These are phyloP conservation scores for Capniomyces stellatus DNA, from an alignment of 371 early-diverging fungal species.

Conservation along the genomic window DNA sequence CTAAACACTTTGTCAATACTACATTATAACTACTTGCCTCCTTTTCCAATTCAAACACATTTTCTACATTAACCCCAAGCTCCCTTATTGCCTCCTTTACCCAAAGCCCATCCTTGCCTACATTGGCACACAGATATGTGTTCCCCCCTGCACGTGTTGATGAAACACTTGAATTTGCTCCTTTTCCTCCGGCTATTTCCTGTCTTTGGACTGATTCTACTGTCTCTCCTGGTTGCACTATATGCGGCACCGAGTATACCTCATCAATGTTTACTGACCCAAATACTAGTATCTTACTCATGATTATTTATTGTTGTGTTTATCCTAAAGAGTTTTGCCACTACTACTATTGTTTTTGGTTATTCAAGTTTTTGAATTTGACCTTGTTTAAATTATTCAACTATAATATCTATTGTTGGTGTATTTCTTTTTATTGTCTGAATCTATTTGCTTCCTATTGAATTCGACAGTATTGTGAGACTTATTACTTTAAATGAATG, in stretches of 20 bases:
- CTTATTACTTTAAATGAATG: no score
- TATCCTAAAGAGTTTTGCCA: no score
- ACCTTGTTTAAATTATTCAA: no score
- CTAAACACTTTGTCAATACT: no score
- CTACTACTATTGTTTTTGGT: no score
- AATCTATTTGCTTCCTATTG: no score
- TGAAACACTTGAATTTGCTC: conserved; percentile 74
- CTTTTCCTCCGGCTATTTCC: conserved; percentile 76
- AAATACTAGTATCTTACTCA: conserved; percentile 39
- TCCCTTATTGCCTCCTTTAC: conserved; percentile 35
- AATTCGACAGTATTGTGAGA: no score
- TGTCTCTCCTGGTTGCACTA: conserved; percentile 68
- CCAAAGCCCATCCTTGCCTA: conserved; percentile 77
- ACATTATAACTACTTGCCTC: no score
- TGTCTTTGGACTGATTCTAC: conserved; percentile 37
- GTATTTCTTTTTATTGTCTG: no score
- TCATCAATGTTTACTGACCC: conserved; percentile 86
- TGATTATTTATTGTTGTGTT: neutral
- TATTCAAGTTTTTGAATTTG: no score
- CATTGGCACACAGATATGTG: conserved; percentile 56
- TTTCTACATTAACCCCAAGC: conserved; percentile 31
- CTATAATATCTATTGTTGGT: no score
- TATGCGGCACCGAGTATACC: conserved; percentile 63
- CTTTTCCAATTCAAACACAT: conserved; percentile 14
- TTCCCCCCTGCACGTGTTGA: conserved; percentile 48